A percentile compares a stretch with the other conserved stretches of the same genome.
Evolutionary conservation across 2,329 filamentous ascomycete genomes (phyloP).

Genomic region (Dactylellina parvicollis): DNA sequence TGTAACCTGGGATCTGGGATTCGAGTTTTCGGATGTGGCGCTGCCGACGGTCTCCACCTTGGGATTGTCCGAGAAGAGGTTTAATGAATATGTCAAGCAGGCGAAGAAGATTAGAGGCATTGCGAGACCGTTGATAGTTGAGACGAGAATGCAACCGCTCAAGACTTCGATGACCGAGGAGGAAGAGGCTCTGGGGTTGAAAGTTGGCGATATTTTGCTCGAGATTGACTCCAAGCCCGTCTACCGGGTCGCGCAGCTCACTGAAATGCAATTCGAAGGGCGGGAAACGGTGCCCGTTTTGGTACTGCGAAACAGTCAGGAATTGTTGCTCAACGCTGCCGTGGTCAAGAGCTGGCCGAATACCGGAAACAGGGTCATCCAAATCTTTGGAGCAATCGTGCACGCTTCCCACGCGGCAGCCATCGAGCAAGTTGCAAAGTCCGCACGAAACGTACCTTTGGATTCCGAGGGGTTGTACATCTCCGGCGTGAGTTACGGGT

Average conservation of each 20-base stretch:
- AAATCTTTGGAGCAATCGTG: slow-evolving; percentile 58
- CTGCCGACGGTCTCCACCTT: slow-evolving; percentile 58
- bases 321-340: slow-evolving; percentile 57
- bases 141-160: slow-evolving; percentile 57
- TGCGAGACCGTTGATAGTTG: slow-evolving; percentile 57
- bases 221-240: slow-evolving; percentile 58
- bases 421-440: slow-evolving; percentile 57
- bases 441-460: slow-evolving; percentile 56
- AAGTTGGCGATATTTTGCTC: slow-evolving; percentile 58
- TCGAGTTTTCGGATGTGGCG: slow-evolving; percentile 58
- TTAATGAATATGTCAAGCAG: slow-evolving; percentile 57
- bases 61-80: slow-evolving; percentile 57
- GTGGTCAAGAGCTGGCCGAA: slow-evolving; percentile 56
- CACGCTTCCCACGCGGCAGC: slow-evolving; percentile 58
- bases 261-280: slow-evolving; percentile 56
- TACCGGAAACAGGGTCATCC: slow-evolving; percentile 56
- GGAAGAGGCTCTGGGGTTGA: slow-evolving; percentile 55
- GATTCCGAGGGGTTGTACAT: slow-evolving; percentile 56
- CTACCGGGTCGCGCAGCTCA: slow-evolving; percentile 56
- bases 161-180: slow-evolving; percentile 45
- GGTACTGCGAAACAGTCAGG: slow-evolving; percentile 57
- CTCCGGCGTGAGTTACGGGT: slow-evolving; percentile 52
- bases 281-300: slow-evolving; percentile 57
- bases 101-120: slow-evolving; percentile 58
- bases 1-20: slow-evolving; percentile 56